These are phyloP conservation scores for Tylopilus sp. DNA, from an alignment of 1,284 basidiomycete genomes.

Conservation along the genomic window DNA sequence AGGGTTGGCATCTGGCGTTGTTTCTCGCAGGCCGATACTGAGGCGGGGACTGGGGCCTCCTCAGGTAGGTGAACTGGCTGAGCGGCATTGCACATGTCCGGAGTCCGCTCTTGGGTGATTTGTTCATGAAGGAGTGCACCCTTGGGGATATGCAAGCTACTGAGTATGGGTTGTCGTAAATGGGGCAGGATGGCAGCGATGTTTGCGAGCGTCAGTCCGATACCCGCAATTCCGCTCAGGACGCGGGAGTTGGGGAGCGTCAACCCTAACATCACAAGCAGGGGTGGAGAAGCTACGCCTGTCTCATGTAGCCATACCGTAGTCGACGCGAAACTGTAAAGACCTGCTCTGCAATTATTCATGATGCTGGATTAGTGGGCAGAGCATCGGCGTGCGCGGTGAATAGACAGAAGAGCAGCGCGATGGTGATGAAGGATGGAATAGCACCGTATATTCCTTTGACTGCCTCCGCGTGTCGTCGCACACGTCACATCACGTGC, in stretches of 20 bases:
- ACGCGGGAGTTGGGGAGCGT: slow-evolving; percentile 31
- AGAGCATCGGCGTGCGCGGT: background rate
- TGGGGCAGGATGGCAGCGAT: slow-evolving; percentile 25
- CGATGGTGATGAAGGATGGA: slow-evolving; percentile 1
- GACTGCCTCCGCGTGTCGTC: background rate
- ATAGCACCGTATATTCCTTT: slow-evolving; percentile 8
- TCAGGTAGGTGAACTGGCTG: background rate
- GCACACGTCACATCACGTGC: slow-evolving; percentile 25
- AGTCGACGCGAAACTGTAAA: slow-evolving; percentile 24
- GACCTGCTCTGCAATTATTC: slow-evolving; percentile 27
- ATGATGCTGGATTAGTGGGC: slow-evolving; percentile 6
- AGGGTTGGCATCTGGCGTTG: background rate
- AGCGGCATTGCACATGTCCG: background rate
- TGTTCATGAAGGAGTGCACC: background rate
- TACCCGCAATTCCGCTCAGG: slow-evolving; percentile 21
- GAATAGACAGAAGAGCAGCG: background rate
- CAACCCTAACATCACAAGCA: slow-evolving; percentile 24
- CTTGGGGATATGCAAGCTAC: slow-evolving; percentile 8
- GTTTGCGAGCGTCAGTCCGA: slow-evolving; percentile 28
- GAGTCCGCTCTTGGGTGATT: background rate
- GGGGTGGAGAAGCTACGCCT: slow-evolving; percentile 29
- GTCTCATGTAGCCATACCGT: slow-evolving; percentile 19
- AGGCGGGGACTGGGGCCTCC: background rate
- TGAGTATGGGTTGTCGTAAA: slow-evolving; percentile 23
- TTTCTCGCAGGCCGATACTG: background rate